Evolutionary conservation across 495 filamentous ascomycete genomes (phyloP).

Genomic region (Letharia lupina): DNA sequence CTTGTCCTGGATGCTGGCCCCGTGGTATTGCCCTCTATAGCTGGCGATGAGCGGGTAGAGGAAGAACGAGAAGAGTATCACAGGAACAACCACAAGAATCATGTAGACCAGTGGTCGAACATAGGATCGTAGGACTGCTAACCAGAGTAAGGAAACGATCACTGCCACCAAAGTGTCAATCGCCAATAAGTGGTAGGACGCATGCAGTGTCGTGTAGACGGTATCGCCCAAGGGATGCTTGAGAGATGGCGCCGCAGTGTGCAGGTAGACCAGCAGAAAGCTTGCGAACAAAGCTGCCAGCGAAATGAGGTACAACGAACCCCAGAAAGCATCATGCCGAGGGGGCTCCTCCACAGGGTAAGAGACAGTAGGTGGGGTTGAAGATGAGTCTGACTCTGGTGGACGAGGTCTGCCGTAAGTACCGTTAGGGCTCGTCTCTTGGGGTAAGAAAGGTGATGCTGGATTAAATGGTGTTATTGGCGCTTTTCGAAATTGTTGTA

Average conservation of each 20-base stretch:
- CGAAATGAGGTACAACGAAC: constrained; percentile 79
- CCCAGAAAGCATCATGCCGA: constrained; percentile 83
- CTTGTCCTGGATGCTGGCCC: constrained; percentile 68
- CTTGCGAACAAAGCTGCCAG: constrained; percentile 76
- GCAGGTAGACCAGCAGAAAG: constrained; percentile 78
- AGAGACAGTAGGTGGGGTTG: constrained; percentile 42
- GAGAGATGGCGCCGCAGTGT: constrained; percentile 60
- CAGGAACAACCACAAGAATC: constrained; percentile 74
- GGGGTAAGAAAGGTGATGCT: constrained; percentile 36
- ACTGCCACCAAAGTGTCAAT: constrained; percentile 86
- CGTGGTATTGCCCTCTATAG: constrained; percentile 64
- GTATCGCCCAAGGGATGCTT: constrained; percentile 74
- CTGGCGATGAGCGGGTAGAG: constrained; percentile 87
- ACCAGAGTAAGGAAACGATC: constrained; percentile 80
- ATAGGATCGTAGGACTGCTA: constrained; percentile 77
- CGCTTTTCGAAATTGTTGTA: constrained; percentile 68
- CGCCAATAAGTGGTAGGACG: constrained; percentile 80
- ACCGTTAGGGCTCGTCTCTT: constrained; percentile 41
- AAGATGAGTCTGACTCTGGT: constrained; percentile 33
- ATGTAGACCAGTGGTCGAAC: constrained; percentile 69
- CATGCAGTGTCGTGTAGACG: constrained; percentile 80
- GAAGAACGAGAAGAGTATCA: constrained; percentile 77
- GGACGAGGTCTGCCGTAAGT: constrained; percentile 37
- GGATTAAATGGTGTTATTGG: constrained; percentile 34
- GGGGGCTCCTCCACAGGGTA: constrained; percentile 42